Evolutionary conservation across 1,284 basidiomycete genomes (phyloP).

Genomic region (Fomitopsis palustris): DNA sequence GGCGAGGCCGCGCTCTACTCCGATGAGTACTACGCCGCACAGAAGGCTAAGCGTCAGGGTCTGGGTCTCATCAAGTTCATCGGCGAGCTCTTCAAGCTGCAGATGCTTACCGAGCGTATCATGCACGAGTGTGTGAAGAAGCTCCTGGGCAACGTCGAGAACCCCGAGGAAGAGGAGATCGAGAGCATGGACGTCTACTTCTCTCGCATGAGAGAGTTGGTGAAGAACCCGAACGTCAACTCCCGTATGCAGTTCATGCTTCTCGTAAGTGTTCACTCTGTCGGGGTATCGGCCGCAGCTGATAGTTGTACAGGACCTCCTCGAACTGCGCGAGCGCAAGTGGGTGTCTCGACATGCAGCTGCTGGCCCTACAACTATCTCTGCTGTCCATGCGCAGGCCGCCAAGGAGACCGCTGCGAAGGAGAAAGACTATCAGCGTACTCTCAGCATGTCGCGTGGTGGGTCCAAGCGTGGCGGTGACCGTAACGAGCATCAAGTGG

Average conservation of each 20-base stretch:
- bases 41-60: slow-evolving; percentile 96
- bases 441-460: slow-evolving; percentile 61
- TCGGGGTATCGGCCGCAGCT: neutral
- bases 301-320: slow-evolving; percentile 40
- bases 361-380: slow-evolving; percentile 84
- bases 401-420: slow-evolving; percentile 66
- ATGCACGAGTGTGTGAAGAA: slow-evolving; percentile 98
- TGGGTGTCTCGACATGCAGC: slow-evolving; percentile 77
- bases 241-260: slow-evolving; percentile 95
- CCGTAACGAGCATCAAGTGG: slow-evolving; percentile 51
- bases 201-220: slow-evolving; percentile 79
- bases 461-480: slow-evolving; percentile 85
- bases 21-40: slow-evolving; percentile 94
- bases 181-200: slow-evolving; percentile 97
- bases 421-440: slow-evolving; percentile 52
- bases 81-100: slow-evolving; percentile 95
- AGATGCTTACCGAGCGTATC: slow-evolving; percentile 44
- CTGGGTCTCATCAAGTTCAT: slow-evolving; percentile 97
- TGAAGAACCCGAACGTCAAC: slow-evolving; percentile 70
- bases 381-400: slow-evolving; percentile 70
- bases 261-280: slow-evolving; percentile 52
- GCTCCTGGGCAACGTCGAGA: slow-evolving; percentile 86
- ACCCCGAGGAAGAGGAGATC: slow-evolving; percentile 97
- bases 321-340: slow-evolving; percentile 81
- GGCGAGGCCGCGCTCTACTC: slow-evolving; percentile 76